Base-by-base conservation (phyloP, 768 basidiomycete genomes). In the Boletus sp. region DNA sequence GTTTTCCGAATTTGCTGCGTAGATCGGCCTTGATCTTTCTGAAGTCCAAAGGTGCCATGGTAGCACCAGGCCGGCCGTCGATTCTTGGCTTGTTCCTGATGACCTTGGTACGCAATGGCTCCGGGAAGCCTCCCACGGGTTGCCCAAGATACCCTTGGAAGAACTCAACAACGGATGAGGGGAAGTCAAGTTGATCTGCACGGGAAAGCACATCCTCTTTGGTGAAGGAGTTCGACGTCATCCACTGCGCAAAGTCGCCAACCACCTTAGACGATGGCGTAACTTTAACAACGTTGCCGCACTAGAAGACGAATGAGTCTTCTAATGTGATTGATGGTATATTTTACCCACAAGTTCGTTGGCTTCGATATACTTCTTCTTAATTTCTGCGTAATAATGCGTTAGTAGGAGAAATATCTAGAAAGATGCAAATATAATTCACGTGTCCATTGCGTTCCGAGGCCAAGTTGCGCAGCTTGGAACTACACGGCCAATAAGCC, bases 131-230 rank as follows among this genome's bases (percentile, higher is more conserved):
- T 70, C 94, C 97, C 69, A 92, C 89, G 54, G 97, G 97, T 70
- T 98, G 94, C 33, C 97, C 96, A 60, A 99, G 90, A 76, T 94
- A 96, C 17, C 97, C 97, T 72, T 98, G 95, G 93, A 98, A 98
- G 82, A 97, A 99, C 68, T 98, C 96, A 41, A 94, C 92, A 47
- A 94, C 92, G 35, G 91, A 94, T 11, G 92, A 94, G 9, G 97
- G 97, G 87, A 99, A 98, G 75, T 99, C 97, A 57, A 99, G 86
- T 56, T 84, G 83, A 42, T 91, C 90, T 42, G 96, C 97, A 50
- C 88, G 85, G 9, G 85, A 82, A 55, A 95, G 70, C 32, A 99
- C 94, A 56, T 98, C 89, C 64, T 87, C 76, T 75, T 94, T 93
- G 52, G 86, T 82, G 57, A 98, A 79, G 60, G 86, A 85, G 80